Base-by-base conservation (phyloP, 2,329 filamentous ascomycete species). In the Elsinoe arachidis region DNA sequence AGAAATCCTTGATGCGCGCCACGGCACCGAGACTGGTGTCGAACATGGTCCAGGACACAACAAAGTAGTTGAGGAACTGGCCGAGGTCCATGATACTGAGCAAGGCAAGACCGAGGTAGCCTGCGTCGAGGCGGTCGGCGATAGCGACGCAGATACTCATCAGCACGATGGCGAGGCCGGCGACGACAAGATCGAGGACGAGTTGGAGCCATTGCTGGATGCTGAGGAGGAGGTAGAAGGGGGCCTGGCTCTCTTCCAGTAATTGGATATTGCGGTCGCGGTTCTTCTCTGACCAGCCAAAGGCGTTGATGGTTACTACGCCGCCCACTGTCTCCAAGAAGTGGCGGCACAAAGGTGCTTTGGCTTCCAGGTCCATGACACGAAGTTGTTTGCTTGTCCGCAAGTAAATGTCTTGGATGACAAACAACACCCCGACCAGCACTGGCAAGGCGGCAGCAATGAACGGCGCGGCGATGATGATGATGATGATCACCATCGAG, bases 21-120 rank as follows among this genome's bases (percentile, higher is more conserved):
- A 84, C 74, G 9, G 80, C 80, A 6, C 81, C 81, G 44, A 84
- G 75, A 37, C 76, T 75, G 0, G 80, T 83, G 61, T 84, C 81
- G 14, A 84, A 68, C 41, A 74, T 73, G 0, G 80, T 83, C 80
- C 80, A 84, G 46, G 73, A 75, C 0, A 72, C 66, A 6, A 80
- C 71, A n/a, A 80, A 66, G 9, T 76, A 65, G 57, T 77, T 78
- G 58, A 83, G 71, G 54, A 72, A 75, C 43, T 76, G 72, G 43
- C 76, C 80, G 66, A 83, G 80, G 19, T 74, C 67, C 23, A 82
- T 75, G 35, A 81, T 72, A 56, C 80, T 80, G 21, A 80, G 66
- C 11, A 83, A 66, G 0, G 78, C 78, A 6, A 82, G 72, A 58
- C 79, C 80, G 5, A 80, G 73, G 46, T 74, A 76, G 21, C 76